Evolutionary conservation across 2,329 filamentous ascomycete species (phyloP).

Genomic region (Gyromitra esculenta): DNA sequence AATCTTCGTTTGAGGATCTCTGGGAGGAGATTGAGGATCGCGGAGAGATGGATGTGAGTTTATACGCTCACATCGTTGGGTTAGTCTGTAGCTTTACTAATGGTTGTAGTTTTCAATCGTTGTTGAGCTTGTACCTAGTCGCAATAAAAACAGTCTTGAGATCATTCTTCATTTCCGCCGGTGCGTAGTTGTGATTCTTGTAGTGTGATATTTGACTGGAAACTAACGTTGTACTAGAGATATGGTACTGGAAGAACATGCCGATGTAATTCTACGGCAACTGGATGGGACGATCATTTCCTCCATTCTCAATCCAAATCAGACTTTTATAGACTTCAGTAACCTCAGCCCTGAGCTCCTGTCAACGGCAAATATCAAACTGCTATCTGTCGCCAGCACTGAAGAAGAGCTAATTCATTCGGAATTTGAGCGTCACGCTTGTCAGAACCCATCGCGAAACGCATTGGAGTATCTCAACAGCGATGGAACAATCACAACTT

Average conservation of each 20-base stretch:
- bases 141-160: constrained; percentile 65
- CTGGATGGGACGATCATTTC: constrained; percentile 60
- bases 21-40: constrained; percentile 70
- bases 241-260: constrained; percentile 55
- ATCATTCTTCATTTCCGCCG: constrained; percentile 72
- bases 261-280: constrained; percentile 57
- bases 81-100: constrained; percentile 51
- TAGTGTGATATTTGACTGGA: background rate
- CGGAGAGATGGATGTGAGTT: constrained; percentile 73
- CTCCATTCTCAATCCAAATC: constrained; percentile 58
- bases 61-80: background rate
- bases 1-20: constrained; percentile 63
- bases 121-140: constrained; percentile 74
- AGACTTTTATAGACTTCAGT: constrained; percentile 56
- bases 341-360: constrained; percentile 57
- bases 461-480: constrained; percentile 61
- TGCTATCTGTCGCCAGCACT: constrained; percentile 5
- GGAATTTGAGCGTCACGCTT: constrained; percentile 60
- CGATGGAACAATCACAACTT: constrained; percentile 58
- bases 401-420: constrained; percentile 59
- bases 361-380: constrained; percentile 31
- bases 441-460: constrained; percentile 56
- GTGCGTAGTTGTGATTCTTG: constrained; percentile 52
- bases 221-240: constrained; percentile 36
- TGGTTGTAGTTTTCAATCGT: constrained; percentile 72